Percentiles rank a stretch among this genome's conserved stretches.
These are phyloP conservation scores for Irpex rosettiformis DNA, from an alignment of 1,284 basidiomycete species.

Conservation along the genomic window DNA sequence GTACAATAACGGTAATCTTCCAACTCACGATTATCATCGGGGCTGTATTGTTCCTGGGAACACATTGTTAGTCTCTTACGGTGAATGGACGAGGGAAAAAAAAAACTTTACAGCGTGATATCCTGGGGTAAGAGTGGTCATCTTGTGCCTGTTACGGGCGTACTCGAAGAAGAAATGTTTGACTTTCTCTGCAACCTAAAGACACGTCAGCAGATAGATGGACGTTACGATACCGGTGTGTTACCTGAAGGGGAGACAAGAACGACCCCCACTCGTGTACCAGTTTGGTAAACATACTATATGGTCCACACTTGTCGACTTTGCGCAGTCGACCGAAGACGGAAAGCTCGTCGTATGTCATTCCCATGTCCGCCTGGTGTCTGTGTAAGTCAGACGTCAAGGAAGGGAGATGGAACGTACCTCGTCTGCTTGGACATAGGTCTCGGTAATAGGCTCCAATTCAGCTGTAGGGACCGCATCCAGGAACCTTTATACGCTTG, in stretches of 20 bases:
- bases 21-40: conserved; percentile 88
- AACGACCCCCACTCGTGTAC: conserved; percentile 88
- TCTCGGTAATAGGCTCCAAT: conserved; percentile 92
- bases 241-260: conserved; percentile 77
- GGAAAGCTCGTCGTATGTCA: conserved; percentile 98
- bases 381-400: neutral
- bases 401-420: conserved; percentile 33
- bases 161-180: conserved; percentile 98
- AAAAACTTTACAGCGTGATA: conserved; percentile 82
- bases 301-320: conserved; percentile 96
- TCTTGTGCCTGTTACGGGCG: conserved; percentile 97
- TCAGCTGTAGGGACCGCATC: conserved; percentile 94
- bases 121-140: conserved; percentile 96
- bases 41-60: conserved; percentile 90
- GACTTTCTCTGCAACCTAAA: conserved; percentile 93
- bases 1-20: neutral
- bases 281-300: conserved; percentile 94
- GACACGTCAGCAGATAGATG: neutral
- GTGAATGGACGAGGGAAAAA: neutral
- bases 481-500: conserved; percentile 64
- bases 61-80: neutral
- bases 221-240: conserved; percentile 10
- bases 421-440: conserved; percentile 95
- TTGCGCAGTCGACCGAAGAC: conserved; percentile 93
- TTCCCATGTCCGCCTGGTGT: conserved; percentile 89